These are phyloP conservation scores for Nepenthes alata DNA, from an alignment of 179 eudicot genomes.

Conservation along the genomic window DNA sequence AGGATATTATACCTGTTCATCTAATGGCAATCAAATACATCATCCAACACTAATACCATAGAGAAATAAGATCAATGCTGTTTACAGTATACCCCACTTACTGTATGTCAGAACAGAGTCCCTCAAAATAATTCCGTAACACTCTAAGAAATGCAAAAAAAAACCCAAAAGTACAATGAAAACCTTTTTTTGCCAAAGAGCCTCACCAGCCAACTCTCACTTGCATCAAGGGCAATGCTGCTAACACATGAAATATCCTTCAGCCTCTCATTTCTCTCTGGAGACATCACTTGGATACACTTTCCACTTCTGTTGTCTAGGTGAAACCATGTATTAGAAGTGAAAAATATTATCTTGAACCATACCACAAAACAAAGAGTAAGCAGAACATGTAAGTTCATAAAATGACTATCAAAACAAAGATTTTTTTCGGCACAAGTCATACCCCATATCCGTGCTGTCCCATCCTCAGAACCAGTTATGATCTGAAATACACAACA, in stretches of 20 bases:
- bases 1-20: too few species aligned
- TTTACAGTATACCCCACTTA: too few species aligned
- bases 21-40: too few species aligned
- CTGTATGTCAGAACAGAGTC: too few species aligned
- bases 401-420: not conserved
- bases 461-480: conserved; percentile 97
- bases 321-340: conserved; percentile 9
- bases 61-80: too few species aligned
- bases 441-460: conserved; percentile 90
- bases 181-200: conserved; percentile 1
- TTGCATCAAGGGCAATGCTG: conserved; percentile 83
- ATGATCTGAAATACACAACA: conserved; percentile 44
- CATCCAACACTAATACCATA: too few species aligned
- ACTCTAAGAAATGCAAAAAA: too few species aligned
- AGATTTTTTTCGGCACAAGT: not conserved
- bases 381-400: not conserved
- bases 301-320: conserved; percentile 74
- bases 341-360: not conserved
- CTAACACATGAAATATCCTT: conserved; percentile 43
- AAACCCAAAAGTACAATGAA: not conserved
- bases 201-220: conserved; percentile 98
- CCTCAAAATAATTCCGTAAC: too few species aligned
- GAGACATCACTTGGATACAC: conserved; percentile 56
- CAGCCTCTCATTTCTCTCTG: conserved; percentile 32
- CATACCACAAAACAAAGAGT: not conserved